Evolutionary conservation across 2,329 filamentous ascomycete genomes (phyloP).

Genomic region (Lecanicillium sp.): DNA sequence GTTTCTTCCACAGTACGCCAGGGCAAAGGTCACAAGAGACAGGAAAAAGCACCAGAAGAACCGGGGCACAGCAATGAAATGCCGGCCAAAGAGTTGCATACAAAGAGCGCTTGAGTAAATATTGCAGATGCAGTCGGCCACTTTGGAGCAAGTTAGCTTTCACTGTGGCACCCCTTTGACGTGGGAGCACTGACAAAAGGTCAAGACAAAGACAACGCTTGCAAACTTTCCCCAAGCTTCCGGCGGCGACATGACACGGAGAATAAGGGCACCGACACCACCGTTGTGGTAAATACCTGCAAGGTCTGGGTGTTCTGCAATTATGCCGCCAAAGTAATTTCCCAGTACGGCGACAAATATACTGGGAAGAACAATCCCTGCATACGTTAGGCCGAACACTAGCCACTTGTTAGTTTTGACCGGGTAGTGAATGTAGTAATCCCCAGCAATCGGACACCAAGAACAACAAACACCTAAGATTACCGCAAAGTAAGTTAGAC

Average conservation of each 20-base stretch:
- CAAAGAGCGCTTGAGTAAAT: conserved; percentile 14
- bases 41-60: conserved; percentile 13
- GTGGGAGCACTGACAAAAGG: neutral
- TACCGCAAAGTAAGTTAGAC: conserved; percentile 13
- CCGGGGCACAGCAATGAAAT: conserved; percentile 13
- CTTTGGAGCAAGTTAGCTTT: conserved; percentile 4
- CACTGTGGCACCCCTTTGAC: neutral
- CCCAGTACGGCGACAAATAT: conserved; percentile 11
- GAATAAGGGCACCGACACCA: neutral
- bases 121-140: conserved; percentile 11
- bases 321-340: conserved; percentile 6
- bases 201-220: neutral
- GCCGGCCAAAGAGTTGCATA: conserved; percentile 13
- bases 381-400: conserved; percentile 11
- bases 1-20: conserved; percentile 14
- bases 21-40: conserved; percentile 12
- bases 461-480: conserved; percentile 12
- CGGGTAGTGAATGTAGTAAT: conserved; percentile 13
- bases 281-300: neutral
- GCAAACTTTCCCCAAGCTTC: neutral
- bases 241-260: neutral
- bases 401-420: conserved; percentile 11
- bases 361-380: conserved; percentile 10
- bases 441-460: conserved; percentile 11
- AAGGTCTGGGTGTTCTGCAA: neutral